phyloP scores from a whole-genome alignment of 1,284 basidiomycete species.

The Ustilago hordei region DNA sequence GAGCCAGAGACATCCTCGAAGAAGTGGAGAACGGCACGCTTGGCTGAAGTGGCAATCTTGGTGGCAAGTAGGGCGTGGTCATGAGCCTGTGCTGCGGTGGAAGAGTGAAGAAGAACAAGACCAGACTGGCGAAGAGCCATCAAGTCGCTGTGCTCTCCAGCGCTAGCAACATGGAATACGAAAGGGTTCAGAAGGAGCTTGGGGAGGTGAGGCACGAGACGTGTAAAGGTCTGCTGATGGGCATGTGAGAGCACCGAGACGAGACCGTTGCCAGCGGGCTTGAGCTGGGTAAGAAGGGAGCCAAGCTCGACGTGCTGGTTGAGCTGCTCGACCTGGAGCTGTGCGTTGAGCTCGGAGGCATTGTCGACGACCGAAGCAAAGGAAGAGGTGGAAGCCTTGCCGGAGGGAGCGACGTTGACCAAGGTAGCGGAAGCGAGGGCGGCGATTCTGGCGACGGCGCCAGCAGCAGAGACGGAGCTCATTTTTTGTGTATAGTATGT shows the following conservation, averaged over 20 bases:
- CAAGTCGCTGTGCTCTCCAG: slow-evolving; percentile 75
- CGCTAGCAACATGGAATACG: slow-evolving; percentile 61
- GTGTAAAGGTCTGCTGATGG: slow-evolving; percentile 56
- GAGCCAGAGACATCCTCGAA: slow-evolving; percentile 73
- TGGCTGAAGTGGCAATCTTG: slow-evolving; percentile 75
- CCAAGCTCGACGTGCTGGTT: slow-evolving; percentile 52
- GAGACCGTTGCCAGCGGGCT: slow-evolving; percentile 47
- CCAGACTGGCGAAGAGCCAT: slow-evolving; percentile 75
- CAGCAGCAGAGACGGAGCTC: slow-evolving; percentile 47
- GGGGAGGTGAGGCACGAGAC: slow-evolving; percentile 64
- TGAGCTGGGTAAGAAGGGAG: slow-evolving; percentile 50
- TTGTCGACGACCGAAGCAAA: slow-evolving; percentile 39
- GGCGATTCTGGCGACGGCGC: slow-evolving; percentile 51
- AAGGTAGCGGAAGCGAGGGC: slow-evolving; percentile 47
- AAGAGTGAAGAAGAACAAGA: slow-evolving; percentile 77
- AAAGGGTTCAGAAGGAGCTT: slow-evolving; percentile 56
- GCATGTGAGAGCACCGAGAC: slow-evolving; percentile 55
- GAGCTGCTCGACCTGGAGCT: slow-evolving; percentile 53
- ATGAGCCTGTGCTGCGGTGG: slow-evolving; percentile 77
- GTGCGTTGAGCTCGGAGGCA: slow-evolving; percentile 33
- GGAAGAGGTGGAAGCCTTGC: slow-evolving; percentile 36
- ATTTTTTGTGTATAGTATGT: slow-evolving; percentile 18
- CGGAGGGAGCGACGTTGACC: slow-evolving; percentile 48
- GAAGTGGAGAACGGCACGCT: slow-evolving; percentile 81
- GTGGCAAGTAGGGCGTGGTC: slow-evolving; percentile 81